Percentiles rank a stretch among this genome's conserved stretches.
phyloP scores from a whole-genome alignment of 208 protist species.

The Wallacemonas sp. region DNA sequence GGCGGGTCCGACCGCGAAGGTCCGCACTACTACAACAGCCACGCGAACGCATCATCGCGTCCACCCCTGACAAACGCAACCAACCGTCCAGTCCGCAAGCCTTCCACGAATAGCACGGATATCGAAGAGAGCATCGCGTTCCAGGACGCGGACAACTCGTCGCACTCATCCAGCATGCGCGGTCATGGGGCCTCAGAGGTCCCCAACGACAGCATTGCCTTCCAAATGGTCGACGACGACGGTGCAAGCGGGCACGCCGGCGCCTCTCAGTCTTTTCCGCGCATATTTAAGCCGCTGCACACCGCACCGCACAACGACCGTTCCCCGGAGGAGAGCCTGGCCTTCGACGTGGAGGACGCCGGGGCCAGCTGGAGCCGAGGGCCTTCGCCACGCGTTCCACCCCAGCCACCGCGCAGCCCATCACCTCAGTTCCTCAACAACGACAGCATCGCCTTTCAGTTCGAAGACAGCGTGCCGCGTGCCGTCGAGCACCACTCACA shows the following conservation, averaged over 20 bases:
- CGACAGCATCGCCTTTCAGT: constrained; percentile 49
- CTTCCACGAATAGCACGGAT: neutral
- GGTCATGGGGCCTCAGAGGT: neutral
- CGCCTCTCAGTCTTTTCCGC: neutral
- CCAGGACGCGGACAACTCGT: neutral
- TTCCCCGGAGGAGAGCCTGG: constrained; percentile 2
- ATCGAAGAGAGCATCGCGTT: constrained; percentile 26
- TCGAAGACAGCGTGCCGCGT: constrained; percentile 25
- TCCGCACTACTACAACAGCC: constrained; percentile 5
- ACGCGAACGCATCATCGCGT: neutral
- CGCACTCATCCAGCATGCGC: neutral
- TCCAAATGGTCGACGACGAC: constrained; percentile 16
- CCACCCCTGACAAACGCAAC: neutral
- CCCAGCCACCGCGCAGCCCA: neutral
- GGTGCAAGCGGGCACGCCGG: neutral
- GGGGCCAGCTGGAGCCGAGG: neutral
- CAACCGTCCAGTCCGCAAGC: neutral
- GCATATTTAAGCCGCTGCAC: neutral
- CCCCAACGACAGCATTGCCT: constrained; percentile 27
- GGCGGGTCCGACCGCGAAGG: too few species aligned
- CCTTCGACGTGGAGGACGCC: constrained; percentile 1
- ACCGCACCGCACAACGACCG: neutral
- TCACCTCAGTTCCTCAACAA: constrained; percentile 15
- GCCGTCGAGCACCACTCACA: neutral
- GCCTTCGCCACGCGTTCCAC: neutral